Conservation (phyloP, 371 early-diverging fungal genomes). For the Mucor indicus region DNA sequence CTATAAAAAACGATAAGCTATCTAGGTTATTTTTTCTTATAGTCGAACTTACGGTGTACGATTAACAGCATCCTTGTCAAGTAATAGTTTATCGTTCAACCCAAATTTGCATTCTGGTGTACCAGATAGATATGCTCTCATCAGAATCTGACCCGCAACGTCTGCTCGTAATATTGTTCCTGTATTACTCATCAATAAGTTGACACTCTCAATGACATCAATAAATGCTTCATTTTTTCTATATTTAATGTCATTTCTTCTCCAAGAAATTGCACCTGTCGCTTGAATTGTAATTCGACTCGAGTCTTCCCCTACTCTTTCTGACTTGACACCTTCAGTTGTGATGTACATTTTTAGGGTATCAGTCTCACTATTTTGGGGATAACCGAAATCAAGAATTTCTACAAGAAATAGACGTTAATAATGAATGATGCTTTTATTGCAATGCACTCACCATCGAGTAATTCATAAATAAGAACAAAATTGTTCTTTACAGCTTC, state of each 20-base stretch:
- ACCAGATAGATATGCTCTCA: slow-evolving; percentile 94
- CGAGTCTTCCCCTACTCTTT: slow-evolving; percentile 70
- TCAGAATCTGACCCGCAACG: slow-evolving; percentile 83
- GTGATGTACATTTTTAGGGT: slow-evolving; percentile 88
- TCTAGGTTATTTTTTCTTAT: too few relatives aligned
- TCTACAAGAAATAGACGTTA: slow-evolving; percentile 48
- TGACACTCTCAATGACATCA: slow-evolving; percentile 89
- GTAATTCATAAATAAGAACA: slow-evolving; percentile 84
- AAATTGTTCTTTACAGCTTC: slow-evolving; percentile 90
- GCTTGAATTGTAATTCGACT: slow-evolving; percentile 88
- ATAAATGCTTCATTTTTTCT: slow-evolving; percentile 88
- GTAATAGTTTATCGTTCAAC: slow-evolving; percentile 77
- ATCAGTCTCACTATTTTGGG: slow-evolving; percentile 87
- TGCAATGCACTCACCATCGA: slow-evolving; percentile 69
- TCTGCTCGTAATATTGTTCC: slow-evolving; percentile 79
- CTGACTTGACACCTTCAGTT: slow-evolving; percentile 82
- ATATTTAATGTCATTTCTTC: slow-evolving; percentile 87
- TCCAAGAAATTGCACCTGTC: slow-evolving; percentile 88
- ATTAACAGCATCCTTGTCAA: slow-evolving; percentile 67
- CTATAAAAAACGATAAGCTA: slow-evolving; percentile 3
- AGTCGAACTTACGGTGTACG: slow-evolving; percentile 27
- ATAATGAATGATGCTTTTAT: not conserved
- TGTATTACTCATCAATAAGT: slow-evolving; percentile 76
- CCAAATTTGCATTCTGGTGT: slow-evolving; percentile 98
- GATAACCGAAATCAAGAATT: slow-evolving; percentile 90